Base-by-base conservation (phyloP, 768 basidiomycete species). In the Amanita thiersii region DNA sequence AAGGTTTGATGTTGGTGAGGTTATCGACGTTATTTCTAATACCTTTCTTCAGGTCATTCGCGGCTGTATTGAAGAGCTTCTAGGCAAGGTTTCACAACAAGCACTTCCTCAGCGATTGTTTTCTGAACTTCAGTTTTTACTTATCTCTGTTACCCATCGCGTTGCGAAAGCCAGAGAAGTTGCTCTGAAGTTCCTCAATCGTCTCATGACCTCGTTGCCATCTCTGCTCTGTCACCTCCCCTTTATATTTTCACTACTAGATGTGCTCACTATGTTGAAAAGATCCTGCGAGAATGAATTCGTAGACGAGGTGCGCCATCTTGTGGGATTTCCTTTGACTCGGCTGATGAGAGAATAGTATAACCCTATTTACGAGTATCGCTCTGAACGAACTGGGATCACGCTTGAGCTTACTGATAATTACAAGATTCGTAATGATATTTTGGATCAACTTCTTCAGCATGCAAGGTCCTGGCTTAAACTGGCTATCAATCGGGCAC, bases 171-270 rank as follows among this genome's bases (percentile, higher is more conserved):
- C 84, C 38, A 73, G 94, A 24, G 83, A 86, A 24, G 70, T 91
- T 21, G 87, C 93, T 1, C 72, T 81, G 30, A 82, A 77, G 59
- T 96, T 86, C 55, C 71, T 97, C 19, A 78, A 90, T 60, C 75
- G 80, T 28, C 66, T 98, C 29, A 81, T 98, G 49, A 83, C 80
- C 5, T 88, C 86, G 1, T 97, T 97, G 61, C 92, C 96, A 1
- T 91, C 92, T 10, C 66, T 99, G 37, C 86, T 96, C 77, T 98
- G 94, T 60, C 85, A 93, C 52, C 76, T 82, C 3, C 71, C 80
- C 7, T 72, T 98, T 9, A 86, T 98, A 4, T 91, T 84, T 50
- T 79, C 87, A 28, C 84, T 97, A 36, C 69, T 98, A 28, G 94
- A 99, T 54, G 82, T 89, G 33, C 69, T 99, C 45, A 97, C 96